A percentile compares a stretch with the other conserved stretches of the same genome.
These are phyloP conservation scores for Niebla homalea DNA, from an alignment of 495 filamentous ascomycete genomes.

Conservation along the genomic window DNA sequence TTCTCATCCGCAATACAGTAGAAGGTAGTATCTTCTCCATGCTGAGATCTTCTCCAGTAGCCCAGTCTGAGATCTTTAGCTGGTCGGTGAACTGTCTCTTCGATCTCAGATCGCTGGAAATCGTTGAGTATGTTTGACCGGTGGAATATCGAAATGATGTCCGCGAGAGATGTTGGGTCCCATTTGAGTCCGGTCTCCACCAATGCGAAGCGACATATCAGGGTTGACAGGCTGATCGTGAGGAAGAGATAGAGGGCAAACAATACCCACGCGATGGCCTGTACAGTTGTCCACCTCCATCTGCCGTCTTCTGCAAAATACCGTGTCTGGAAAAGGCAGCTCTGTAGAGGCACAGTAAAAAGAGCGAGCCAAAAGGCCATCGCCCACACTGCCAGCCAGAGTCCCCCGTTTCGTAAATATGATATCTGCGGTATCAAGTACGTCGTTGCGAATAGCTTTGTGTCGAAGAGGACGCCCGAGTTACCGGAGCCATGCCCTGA, in stretches of 20 bases:
- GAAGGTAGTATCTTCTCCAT: constrained; percentile 43
- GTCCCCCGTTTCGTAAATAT: constrained; percentile 42
- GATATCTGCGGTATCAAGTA: constrained; percentile 47
- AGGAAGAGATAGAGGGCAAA: constrained; percentile 60
- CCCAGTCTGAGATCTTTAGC: constrained; percentile 53
- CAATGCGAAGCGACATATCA: constrained; percentile 36
- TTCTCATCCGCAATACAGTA: constrained; percentile 54
- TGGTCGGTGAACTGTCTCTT: constrained; percentile 31
- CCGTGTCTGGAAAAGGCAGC: constrained; percentile 48
- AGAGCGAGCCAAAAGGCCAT: constrained; percentile 49
- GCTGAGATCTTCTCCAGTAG: constrained; percentile 60
- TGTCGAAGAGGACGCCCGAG: constrained; percentile 26
- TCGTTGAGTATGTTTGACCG: constrained; percentile 63
- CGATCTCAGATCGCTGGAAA: constrained; percentile 48
- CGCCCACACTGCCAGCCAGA: constrained; percentile 39
- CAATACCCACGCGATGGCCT: constrained; percentile 64
- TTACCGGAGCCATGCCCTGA: constrained; percentile 29
- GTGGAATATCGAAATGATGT: constrained; percentile 60
- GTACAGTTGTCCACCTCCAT: constrained; percentile 70
- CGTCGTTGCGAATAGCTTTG: constrained; percentile 32
- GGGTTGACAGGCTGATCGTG: constrained; percentile 40
- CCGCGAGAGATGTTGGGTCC: constrained; percentile 71
- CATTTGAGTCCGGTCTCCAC: constrained; percentile 64
- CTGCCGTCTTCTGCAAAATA: constrained; percentile 27
- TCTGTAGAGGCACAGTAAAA: constrained; percentile 52